A percentile compares a stretch with the other conserved stretches of the same genome.
phyloP scores from a whole-genome alignment of 495 filamentous ascomycete species.

The Aspergillus funiculosus region DNA sequence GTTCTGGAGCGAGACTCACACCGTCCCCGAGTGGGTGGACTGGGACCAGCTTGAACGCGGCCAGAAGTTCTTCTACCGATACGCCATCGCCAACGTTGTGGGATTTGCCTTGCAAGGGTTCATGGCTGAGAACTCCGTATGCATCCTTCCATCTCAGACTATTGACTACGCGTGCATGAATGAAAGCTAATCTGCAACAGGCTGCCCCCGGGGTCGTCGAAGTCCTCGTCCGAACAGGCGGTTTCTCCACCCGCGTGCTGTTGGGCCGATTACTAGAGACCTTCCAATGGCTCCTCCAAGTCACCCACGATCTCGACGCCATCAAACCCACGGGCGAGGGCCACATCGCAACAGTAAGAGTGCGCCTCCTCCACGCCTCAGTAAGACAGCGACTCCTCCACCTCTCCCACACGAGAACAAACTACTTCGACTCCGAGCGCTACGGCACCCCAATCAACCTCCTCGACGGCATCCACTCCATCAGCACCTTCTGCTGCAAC shows the following conservation, averaged over 20 bases:
- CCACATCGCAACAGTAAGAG: constrained; percentile 57
- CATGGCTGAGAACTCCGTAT: constrained; percentile 49
- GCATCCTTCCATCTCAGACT: background rate
- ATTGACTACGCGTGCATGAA: background rate
- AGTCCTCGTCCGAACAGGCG: constrained; percentile 60
- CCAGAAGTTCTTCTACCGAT: constrained; percentile 58
- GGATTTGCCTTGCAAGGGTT: constrained; percentile 61
- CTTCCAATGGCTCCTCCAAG: constrained; percentile 58
- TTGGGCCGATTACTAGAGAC: constrained; percentile 53
- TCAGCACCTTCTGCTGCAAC: constrained; percentile 56
- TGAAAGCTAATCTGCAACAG: constrained; percentile 24
- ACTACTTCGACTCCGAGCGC: constrained; percentile 54
- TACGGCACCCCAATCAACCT: constrained; percentile 66
- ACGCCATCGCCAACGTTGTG: constrained; percentile 53
- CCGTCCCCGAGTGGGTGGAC: constrained; percentile 63
- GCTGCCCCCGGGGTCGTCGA: constrained; percentile 52
- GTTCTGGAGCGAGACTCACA: constrained; percentile 57
- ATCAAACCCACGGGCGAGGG: constrained; percentile 62
- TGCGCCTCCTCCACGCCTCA: constrained; percentile 65
- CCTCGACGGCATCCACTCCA: constrained; percentile 61
- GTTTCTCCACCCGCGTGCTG: constrained; percentile 56
- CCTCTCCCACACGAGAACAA: constrained; percentile 42
- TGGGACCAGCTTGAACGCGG: constrained; percentile 63
- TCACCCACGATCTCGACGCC: constrained; percentile 53
- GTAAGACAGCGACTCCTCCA: constrained; percentile 60